A percentile compares a stretch with the other conserved stretches of the same genome.
phyloP scores from a whole-genome alignment of 2,329 filamentous ascomycete species.

The Curvularia spicifera region DNA sequence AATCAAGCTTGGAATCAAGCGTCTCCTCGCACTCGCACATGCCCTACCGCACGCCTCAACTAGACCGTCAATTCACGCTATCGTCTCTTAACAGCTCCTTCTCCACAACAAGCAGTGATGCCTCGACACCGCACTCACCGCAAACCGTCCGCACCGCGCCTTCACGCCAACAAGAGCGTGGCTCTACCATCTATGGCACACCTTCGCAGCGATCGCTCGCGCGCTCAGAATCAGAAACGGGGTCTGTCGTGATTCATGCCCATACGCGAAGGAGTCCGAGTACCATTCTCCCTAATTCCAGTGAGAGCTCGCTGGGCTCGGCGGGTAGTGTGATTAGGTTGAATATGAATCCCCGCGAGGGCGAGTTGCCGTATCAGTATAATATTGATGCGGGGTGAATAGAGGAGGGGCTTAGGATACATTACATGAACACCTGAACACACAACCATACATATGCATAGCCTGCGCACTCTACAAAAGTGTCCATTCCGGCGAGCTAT shows the following conservation, averaged over 20 bases:
- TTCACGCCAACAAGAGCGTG: constrained; percentile 33
- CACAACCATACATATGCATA: background rate
- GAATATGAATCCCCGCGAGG: constrained; percentile 31
- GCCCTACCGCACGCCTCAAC: constrained; percentile 38
- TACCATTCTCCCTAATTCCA: constrained; percentile 41
- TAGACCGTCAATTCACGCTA: constrained; percentile 29
- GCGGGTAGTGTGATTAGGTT: constrained; percentile 38
- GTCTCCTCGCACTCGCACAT: constrained; percentile 34
- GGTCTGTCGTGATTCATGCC: constrained; percentile 31
- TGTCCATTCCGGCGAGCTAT: background rate
- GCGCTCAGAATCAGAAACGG: constrained; percentile 30
- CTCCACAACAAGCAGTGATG: constrained; percentile 17
- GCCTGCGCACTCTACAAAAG: background rate
- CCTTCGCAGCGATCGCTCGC: constrained; percentile 35
- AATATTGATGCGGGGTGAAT: constrained; percentile 22
- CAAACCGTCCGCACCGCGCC: constrained; percentile 42
- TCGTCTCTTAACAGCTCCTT: constrained; percentile 27
- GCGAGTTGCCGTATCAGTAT: constrained; percentile 46
- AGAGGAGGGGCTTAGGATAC: background rate
- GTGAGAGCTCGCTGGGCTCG: constrained; percentile 34
- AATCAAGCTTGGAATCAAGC: constrained; percentile 25
- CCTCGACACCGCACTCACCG: constrained; percentile 26
- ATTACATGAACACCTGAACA: background rate
- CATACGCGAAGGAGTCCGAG: constrained; percentile 35
- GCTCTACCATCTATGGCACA: constrained; percentile 30